A percentile compares a stretch with the other conserved stretches of the same genome.
phyloP scores from a whole-genome alignment of 106 monocot species.

The Phalaenopsis equestris region DNA sequence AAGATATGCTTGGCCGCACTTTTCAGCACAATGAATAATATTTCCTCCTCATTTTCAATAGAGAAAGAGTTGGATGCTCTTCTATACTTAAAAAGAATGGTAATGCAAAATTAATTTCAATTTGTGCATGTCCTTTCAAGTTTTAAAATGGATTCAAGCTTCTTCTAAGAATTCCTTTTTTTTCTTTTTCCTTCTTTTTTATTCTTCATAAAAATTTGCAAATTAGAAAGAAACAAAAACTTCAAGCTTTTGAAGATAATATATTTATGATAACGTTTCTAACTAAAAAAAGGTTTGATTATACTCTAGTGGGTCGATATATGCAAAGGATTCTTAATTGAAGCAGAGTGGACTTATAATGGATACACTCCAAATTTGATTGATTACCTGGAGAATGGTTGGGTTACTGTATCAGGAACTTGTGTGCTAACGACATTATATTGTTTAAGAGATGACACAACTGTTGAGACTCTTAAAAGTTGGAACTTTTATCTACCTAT shows the following conservation, averaged over 20 bases:
- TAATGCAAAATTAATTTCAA: neutral
- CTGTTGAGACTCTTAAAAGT: slow-evolving; percentile 4
- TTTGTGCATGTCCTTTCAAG: neutral
- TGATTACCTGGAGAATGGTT: slow-evolving; percentile 24
- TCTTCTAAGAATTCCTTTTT: neutral
- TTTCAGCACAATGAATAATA: slow-evolving; percentile 18
- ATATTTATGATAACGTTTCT: neutral
- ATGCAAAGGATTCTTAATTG: slow-evolving; percentile 15
- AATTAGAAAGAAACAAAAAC: no score
- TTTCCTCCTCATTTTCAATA: neutral
- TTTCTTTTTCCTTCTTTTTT: no score
- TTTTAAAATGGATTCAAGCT: neutral
- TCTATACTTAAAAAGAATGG: neutral
- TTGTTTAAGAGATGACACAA: neutral
- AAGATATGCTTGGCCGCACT: slow-evolving; percentile 16
- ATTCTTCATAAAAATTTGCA: neutral
- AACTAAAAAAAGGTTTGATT: neutral
- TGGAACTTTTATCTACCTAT: neutral
- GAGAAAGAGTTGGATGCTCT: slow-evolving; percentile 6
- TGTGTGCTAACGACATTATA: neutral
- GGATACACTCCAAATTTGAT: slow-evolving; percentile 18
- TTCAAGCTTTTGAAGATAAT: neutral
- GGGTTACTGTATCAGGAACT: slow-evolving; percentile 8
- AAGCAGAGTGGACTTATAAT: slow-evolving; percentile 17
- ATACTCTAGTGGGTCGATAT: slow-evolving; percentile 16